Conservation (phyloP, 768 basidiomycete genomes). For the Jaapia argillacea region DNA sequence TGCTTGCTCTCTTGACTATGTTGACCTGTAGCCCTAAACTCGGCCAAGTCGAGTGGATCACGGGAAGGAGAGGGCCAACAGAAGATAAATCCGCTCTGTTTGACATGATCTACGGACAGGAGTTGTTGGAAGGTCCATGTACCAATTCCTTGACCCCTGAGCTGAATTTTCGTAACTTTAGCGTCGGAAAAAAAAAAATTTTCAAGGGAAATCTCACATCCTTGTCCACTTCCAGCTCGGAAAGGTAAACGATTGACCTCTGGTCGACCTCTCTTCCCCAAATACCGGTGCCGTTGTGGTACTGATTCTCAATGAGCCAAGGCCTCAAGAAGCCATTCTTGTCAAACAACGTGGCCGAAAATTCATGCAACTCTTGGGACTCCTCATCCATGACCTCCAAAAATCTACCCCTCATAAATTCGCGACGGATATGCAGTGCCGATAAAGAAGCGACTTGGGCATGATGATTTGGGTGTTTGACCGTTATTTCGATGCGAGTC, state of each 20-base stretch:
- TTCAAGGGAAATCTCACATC: slow-evolving; percentile 14
- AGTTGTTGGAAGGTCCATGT: slow-evolving; percentile 6
- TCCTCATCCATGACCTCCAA: slow-evolving; percentile 18
- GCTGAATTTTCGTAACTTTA: too few species aligned
- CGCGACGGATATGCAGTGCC: slow-evolving; percentile 8
- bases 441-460: slow-evolving; percentile 6
- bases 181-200: too few species aligned
- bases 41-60: neutral
- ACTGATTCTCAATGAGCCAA: slow-evolving; percentile 15
- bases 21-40: too few species aligned
- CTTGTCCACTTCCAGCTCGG: slow-evolving; percentile 14
- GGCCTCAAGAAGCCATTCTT: slow-evolving; percentile 15
- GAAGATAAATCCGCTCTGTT: slow-evolving; percentile 2
- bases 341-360: slow-evolving; percentile 21
- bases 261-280: slow-evolving; percentile 21
- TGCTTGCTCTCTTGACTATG: slow-evolving; percentile 3
- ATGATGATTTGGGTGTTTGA: too few species aligned
- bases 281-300: slow-evolving; percentile 21
- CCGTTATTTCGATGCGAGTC: too few species aligned
- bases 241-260: slow-evolving; percentile 19
- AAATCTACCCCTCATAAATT: slow-evolving; percentile 1
- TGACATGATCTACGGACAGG: slow-evolving; percentile 3
- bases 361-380: slow-evolving; percentile 20
- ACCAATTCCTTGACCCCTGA: too few species aligned
- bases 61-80: slow-evolving; percentile 8